A percentile compares a stretch with the other conserved stretches of the same genome.
Conservation (phyloP, 1,139 yeast species). For the Magnusiomyces fungicola region DNA sequence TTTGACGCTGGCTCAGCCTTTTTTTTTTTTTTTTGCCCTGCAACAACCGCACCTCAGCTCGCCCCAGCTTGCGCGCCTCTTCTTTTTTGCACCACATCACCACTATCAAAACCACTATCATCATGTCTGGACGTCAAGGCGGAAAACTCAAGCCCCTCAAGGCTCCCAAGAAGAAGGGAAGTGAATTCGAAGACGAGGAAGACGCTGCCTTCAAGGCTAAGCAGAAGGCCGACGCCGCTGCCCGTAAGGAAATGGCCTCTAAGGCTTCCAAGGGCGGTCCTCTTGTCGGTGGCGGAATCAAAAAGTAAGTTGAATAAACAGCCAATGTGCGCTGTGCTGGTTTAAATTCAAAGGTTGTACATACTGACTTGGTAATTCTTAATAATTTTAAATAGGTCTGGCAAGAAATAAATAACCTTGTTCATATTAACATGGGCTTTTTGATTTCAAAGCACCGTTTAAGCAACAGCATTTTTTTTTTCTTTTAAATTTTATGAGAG, state of each 20-base stretch:
- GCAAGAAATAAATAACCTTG: slow-evolving; percentile 24
- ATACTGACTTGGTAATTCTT: neutral
- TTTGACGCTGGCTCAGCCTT: no score
- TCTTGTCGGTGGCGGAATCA: slow-evolving; percentile 87
- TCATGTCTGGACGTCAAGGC: slow-evolving; percentile 45
- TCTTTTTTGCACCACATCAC: no score
- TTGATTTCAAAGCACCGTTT: no score
- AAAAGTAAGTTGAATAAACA: slow-evolving; percentile 64
- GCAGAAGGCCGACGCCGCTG: slow-evolving; percentile 91
- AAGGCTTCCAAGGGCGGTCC: slow-evolving; percentile 90
- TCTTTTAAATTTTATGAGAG: no score
- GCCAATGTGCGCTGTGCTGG: no score
- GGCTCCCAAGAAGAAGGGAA: slow-evolving; percentile 52
- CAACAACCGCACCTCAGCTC: no score
- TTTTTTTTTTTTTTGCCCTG: no score
- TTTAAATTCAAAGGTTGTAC: neutral
- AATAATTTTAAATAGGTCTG: slow-evolving; percentile 19
- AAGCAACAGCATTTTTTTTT: no score
- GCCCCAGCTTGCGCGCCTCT: no score
- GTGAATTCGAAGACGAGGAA: slow-evolving; percentile 72
- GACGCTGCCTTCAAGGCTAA: slow-evolving; percentile 86
- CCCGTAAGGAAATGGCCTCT: slow-evolving; percentile 82
- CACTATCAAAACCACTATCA: no score
- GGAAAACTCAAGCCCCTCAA: slow-evolving; percentile 40
- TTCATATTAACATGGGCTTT: no score